Evolutionary conservation across 768 basidiomycete species (phyloP).

Genomic region (Macrolepiota fuliginosa): DNA sequence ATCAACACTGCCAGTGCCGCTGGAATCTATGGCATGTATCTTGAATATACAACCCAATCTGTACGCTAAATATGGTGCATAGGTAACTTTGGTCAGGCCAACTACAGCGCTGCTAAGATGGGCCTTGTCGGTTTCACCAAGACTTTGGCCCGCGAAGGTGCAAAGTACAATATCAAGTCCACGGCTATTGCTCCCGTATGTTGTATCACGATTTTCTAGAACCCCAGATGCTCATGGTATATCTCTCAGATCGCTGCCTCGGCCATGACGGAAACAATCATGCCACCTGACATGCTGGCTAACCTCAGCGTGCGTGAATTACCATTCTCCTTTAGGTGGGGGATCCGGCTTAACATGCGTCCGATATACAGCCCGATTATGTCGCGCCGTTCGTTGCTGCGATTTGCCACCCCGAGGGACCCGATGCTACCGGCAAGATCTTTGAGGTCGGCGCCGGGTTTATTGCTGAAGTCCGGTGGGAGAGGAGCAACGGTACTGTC

Average conservation of each 20-base stretch:
- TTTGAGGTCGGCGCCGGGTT: conserved; percentile 96
- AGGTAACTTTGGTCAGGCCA: conserved; percentile 97
- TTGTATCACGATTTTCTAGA: conserved; percentile 1
- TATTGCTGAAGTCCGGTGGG: conserved; percentile 90
- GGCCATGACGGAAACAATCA: conserved; percentile 91
- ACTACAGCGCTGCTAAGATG: conserved; percentile 99
- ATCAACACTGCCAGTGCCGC: conserved; percentile 96
- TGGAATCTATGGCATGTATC: conserved; percentile 76
- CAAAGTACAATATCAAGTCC: conserved; percentile 85
- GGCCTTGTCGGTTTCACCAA: conserved; percentile 90
- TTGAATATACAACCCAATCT: not conserved
- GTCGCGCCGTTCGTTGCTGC: conserved; percentile 92
- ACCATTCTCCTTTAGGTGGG: not conserved
- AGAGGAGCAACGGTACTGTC: conserved; percentile 80
- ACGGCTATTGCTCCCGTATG: conserved; percentile 88
- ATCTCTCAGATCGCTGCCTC: conserved; percentile 82
- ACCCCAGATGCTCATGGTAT: not conserved
- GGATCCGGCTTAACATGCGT: conserved; percentile 8
- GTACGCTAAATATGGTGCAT: not conserved
- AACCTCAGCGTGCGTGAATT: conserved; percentile 63
- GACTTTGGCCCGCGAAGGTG: conserved; percentile 90
- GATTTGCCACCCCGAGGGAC: conserved; percentile 81
- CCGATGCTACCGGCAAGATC: conserved; percentile 74
- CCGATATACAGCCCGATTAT: conserved; percentile 66
- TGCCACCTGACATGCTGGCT: conserved; percentile 93